Conservation (phyloP, 2,329 filamentous ascomycete species). For the Nemania abortiva region DNA sequence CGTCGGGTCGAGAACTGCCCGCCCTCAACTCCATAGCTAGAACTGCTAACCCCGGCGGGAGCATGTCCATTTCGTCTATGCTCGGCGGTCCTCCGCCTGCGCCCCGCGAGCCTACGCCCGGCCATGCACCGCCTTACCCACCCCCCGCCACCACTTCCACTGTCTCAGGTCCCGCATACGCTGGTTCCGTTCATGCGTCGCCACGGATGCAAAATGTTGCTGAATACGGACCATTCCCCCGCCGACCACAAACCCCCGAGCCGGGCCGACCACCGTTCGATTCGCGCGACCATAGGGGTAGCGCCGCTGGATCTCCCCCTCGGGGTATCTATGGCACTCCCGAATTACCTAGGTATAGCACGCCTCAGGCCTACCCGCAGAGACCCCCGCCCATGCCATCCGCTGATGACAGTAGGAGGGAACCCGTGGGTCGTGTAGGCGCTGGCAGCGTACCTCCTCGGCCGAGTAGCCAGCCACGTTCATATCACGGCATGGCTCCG, state of each 20-base stretch:
- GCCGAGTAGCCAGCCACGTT: slow-evolving; percentile 65
- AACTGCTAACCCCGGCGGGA: slow-evolving; percentile 62
- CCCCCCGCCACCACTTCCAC: slow-evolving; percentile 56
- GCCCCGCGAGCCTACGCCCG: slow-evolving; percentile 58
- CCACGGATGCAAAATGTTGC: slow-evolving; percentile 70
- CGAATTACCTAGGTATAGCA: slow-evolving; percentile 69
- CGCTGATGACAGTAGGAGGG: slow-evolving; percentile 60
- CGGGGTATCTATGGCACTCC: slow-evolving; percentile 66
- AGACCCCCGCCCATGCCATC: slow-evolving; percentile 61
- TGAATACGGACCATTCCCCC: slow-evolving; percentile 65
- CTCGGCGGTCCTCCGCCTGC: slow-evolving; percentile 63
- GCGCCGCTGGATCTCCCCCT: slow-evolving; percentile 61
- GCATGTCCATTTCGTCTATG: slow-evolving; percentile 73
- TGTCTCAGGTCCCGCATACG: slow-evolving; percentile 60
- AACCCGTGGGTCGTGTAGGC: slow-evolving; percentile 52
- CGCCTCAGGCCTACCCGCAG: slow-evolving; percentile 67
- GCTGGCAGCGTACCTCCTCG: slow-evolving; percentile 58
- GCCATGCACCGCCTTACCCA: slow-evolving; percentile 57
- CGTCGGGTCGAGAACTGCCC: slow-evolving; percentile 50
- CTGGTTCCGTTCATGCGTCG: slow-evolving; percentile 65
- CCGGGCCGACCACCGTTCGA: slow-evolving; percentile 68
- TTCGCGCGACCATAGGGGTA: slow-evolving; percentile 56
- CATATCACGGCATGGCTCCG: slow-evolving; percentile 59
- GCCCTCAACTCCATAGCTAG: slow-evolving; percentile 57
- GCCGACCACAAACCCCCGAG: slow-evolving; percentile 80